These are phyloP conservation scores for Macrotyloma uniflorum DNA, from an alignment of 306 rosid species.

Conservation along the genomic window DNA sequence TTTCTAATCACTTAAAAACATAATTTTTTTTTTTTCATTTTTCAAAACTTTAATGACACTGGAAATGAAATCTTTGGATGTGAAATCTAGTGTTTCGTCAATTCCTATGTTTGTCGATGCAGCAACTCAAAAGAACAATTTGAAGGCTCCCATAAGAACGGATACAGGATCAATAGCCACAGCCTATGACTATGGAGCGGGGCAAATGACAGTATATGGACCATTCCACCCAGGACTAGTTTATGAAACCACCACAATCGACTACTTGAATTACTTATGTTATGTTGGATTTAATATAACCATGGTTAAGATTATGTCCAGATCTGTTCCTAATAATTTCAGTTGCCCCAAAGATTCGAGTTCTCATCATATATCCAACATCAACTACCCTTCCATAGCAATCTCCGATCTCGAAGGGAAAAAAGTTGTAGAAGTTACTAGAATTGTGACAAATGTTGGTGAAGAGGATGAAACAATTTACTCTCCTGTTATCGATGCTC, in stretches of 20 bases:
- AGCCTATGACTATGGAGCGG: background rate
- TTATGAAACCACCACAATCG: background rate
- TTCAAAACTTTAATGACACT: too few relatives aligned
- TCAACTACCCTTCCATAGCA: constrained; percentile 88
- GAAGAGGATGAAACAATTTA: constrained; percentile 57
- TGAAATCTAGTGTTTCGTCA: too few relatives aligned
- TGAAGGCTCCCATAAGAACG: background rate
- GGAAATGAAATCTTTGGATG: too few relatives aligned
- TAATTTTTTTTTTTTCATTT: too few relatives aligned
- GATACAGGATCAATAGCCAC: background rate
- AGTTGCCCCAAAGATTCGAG: constrained; percentile 59
- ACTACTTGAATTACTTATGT: background rate
- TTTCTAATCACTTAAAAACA: too few relatives aligned
- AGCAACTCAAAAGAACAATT: background rate
- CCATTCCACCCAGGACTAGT: background rate
- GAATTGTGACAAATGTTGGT: constrained; percentile 37
- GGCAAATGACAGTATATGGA: background rate
- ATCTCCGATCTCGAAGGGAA: constrained; percentile 42
- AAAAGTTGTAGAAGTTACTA: constrained; percentile 45
- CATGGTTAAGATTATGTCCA: constrained; percentile 12
- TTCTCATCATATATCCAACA: constrained; percentile 57
- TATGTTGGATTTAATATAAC: background rate
- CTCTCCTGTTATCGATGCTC: constrained; percentile 52
- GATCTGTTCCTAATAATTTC: constrained; percentile 50
- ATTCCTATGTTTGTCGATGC: background rate